Conservation (phyloP, 2,329 filamentous ascomycete genomes). For the Periconia sp. region DNA sequence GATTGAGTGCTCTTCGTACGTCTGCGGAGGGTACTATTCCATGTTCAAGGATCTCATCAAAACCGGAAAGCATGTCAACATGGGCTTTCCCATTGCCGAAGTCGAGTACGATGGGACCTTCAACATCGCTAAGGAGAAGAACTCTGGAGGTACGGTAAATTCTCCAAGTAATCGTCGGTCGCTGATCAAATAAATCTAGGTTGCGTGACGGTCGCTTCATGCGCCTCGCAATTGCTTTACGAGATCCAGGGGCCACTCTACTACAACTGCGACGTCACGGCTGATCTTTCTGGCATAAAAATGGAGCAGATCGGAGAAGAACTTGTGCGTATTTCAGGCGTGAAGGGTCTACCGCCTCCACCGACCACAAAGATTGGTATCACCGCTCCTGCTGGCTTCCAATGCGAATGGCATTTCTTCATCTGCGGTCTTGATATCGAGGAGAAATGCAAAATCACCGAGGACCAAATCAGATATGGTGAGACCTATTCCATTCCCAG, state of each 20-base stretch:
- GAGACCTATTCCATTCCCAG: neutral
- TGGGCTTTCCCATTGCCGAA: slow-evolving; percentile 34
- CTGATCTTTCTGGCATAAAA: slow-evolving; percentile 56
- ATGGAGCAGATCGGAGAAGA: slow-evolving; percentile 57
- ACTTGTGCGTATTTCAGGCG: slow-evolving; percentile 51
- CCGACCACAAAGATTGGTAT: slow-evolving; percentile 54
- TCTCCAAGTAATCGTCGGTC: too few relatives aligned
- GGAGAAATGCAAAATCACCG: slow-evolving; percentile 29
- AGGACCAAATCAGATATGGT: slow-evolving; percentile 28
- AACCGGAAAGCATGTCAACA: slow-evolving; percentile 41
- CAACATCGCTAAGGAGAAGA: slow-evolving; percentile 39
- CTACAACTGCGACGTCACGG: slow-evolving; percentile 62
- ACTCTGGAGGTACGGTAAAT: slow-evolving; percentile 43
- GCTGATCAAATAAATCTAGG: slow-evolving; percentile 26
- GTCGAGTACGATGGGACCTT: slow-evolving; percentile 24
- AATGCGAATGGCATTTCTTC: slow-evolving; percentile 46
- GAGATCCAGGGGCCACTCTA: slow-evolving; percentile 42
- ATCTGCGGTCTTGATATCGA: slow-evolving; percentile 36
- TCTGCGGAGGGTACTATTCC: slow-evolving; percentile 39
- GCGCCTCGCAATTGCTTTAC: slow-evolving; percentile 51
- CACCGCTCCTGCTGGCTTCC: slow-evolving; percentile 51
- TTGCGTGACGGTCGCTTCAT: neutral
- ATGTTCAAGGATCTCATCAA: slow-evolving; percentile 47
- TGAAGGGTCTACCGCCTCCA: too few relatives aligned
- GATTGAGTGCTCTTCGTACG: slow-evolving; percentile 48